phyloP scores from a whole-genome alignment of 1,139 yeast genomes.

The Suhomyces anneliseae region DNA sequence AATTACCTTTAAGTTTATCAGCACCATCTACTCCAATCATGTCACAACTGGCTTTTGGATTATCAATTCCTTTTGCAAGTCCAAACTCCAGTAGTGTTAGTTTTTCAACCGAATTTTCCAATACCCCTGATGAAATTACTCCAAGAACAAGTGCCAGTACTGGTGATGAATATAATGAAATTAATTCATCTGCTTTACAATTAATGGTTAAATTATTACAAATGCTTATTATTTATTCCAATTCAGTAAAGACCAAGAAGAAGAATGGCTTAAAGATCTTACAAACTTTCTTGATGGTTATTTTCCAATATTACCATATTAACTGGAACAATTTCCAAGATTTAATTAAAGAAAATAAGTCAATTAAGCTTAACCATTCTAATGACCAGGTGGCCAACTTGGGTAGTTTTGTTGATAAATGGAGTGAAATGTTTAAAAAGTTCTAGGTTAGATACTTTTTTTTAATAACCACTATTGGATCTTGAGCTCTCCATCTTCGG shows the following conservation, averaged over 20 bases:
- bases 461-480: background rate
- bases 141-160: constrained; percentile 11
- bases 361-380: constrained; percentile 41
- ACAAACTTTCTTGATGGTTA: constrained; percentile 36
- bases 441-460: constrained; percentile 9
- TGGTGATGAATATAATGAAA: constrained; percentile 8
- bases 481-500: no score
- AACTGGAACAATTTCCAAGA: constrained; percentile 43
- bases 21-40: constrained; percentile 48
- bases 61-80: constrained; percentile 1
- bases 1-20: constrained; percentile 43
- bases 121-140: constrained; percentile 4
- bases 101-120: constrained; percentile 3
- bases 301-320: constrained; percentile 43
- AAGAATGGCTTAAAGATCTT: constrained; percentile 34
- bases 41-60: constrained; percentile 17
- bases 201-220: constrained; percentile 35
- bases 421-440: constrained; percentile 31
- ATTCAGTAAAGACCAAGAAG: constrained; percentile 33
- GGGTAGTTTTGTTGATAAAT: constrained; percentile 40
- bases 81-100: constrained; percentile 8
- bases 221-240: constrained; percentile 37
- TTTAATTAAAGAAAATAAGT: constrained; percentile 33
- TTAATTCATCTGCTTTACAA: constrained; percentile 29
- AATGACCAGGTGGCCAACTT: constrained; percentile 35